Conservation (phyloP, 73 alveolate species). For the Breviolum minutum region DNA sequence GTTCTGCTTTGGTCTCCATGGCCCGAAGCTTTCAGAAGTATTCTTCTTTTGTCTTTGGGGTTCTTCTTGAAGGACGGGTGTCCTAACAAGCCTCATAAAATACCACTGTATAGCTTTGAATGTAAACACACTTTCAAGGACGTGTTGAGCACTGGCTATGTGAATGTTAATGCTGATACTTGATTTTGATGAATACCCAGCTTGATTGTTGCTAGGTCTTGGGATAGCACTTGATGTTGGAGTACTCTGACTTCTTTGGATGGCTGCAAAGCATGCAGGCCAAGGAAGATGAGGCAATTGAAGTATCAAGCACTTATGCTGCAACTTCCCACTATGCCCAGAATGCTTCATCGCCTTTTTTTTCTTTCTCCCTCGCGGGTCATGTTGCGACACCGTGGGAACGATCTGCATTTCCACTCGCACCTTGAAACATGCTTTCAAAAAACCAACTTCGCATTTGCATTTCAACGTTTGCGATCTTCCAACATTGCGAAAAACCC, state of each 20-base stretch:
- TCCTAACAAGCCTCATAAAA: too few species aligned
- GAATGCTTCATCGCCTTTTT: not conserved
- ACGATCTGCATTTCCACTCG: not conserved
- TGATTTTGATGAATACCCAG: not conserved
- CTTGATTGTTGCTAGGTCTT: not conserved
- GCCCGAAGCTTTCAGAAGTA: too few species aligned
- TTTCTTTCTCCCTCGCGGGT: not conserved
- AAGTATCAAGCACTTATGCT: not conserved
- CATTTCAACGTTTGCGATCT: not conserved
- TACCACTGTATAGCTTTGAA: too few species aligned
- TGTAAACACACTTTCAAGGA: not conserved
- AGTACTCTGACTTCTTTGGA: not conserved
- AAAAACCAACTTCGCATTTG: not conserved
- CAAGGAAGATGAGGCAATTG: not conserved
- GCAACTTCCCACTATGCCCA: not conserved
- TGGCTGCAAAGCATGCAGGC: not conserved
- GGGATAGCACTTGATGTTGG: not conserved
- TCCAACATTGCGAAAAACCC: not conserved
- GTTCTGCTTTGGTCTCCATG: slow-evolving; percentile 3
- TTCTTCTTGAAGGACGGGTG: not conserved
- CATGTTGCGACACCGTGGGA: slow-evolving; percentile 15
- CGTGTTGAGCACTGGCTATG: not conserved
- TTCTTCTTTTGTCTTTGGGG: not conserved
- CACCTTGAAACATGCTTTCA: not conserved
- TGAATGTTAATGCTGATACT: not conserved